Evolutionary conservation across 805 yeast genomes (phyloP).

Genomic region (Metschnikowia arizonensis): DNA sequence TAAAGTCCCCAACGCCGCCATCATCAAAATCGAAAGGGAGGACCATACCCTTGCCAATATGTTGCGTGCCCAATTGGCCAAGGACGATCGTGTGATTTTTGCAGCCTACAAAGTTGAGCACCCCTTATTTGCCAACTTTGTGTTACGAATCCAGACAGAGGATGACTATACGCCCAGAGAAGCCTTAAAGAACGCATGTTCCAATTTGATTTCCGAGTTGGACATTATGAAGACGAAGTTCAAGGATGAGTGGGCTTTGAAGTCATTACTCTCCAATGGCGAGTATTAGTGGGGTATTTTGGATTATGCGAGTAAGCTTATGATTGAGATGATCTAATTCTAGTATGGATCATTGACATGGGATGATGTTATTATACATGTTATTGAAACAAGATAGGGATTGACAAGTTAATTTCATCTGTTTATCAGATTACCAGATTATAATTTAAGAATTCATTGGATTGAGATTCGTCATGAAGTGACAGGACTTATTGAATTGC

Average conservation of each 20-base stretch:
- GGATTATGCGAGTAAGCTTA: too few species aligned
- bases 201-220: constrained; percentile 73
- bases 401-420: too few species aligned
- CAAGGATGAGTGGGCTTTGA: constrained; percentile 89
- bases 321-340: too few species aligned
- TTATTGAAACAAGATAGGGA: too few species aligned
- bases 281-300: constrained; percentile 27
- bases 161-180: constrained; percentile 91
- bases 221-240: constrained; percentile 72
- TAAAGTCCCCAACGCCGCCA: constrained; percentile 91
- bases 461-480: too few species aligned
- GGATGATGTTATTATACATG: too few species aligned
- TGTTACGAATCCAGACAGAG: constrained; percentile 91
- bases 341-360: too few species aligned
- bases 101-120: constrained; percentile 98
- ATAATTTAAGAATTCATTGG: too few species aligned
- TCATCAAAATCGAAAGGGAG: constrained; percentile 90
- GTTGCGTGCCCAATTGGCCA: constrained; percentile 77
- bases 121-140: constrained; percentile 92
- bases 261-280: constrained; percentile 60
- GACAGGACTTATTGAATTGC: too few species aligned
- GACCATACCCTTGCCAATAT: constrained; percentile 95
- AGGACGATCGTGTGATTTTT: constrained; percentile 84
- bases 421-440: too few species aligned
- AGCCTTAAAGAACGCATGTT: constrained; percentile 88